Evolutionary conservation across 345 rosid genomes (phyloP).

Genomic region (Salix purpurea): DNA sequence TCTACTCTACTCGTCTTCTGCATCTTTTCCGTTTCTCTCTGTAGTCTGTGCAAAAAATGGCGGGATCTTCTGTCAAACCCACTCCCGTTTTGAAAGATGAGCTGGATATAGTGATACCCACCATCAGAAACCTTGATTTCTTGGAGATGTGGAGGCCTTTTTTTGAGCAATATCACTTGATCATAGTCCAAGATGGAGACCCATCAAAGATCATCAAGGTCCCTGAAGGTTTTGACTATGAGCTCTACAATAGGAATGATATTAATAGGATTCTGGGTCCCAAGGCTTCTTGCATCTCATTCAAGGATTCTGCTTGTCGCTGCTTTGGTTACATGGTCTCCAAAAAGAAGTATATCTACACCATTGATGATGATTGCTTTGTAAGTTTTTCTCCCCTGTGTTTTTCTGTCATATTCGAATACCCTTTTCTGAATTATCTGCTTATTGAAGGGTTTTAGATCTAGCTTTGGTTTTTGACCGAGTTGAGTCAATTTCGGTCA

Average conservation of each 20-base stretch:
- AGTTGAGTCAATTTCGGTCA: neutral
- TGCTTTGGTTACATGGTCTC: conserved; percentile 54
- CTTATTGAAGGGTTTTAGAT: neutral
- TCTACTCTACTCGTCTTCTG: neutral
- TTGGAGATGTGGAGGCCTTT: conserved; percentile 55
- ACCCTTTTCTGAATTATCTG: neutral
- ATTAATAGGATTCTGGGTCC: conserved; percentile 50
- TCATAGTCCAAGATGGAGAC: conserved; percentile 52
- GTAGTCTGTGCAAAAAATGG: conserved; percentile 8
- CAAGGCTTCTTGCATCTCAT: conserved; percentile 56
- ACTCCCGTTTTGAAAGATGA: conserved; percentile 45
- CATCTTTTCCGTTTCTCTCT: neutral
- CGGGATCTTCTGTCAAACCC: conserved; percentile 29
- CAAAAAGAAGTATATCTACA: conserved; percentile 45
- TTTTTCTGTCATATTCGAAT: neutral
- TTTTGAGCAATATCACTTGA: conserved; percentile 50
- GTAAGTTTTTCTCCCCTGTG: conserved; percentile 18
- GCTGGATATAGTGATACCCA: conserved; percentile 50
- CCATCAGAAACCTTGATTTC: conserved; percentile 45
- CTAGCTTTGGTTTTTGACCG: neutral
- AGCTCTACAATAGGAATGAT: conserved; percentile 49
- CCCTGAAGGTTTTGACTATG: conserved; percentile 51
- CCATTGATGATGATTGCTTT: conserved; percentile 58
- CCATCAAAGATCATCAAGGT: conserved; percentile 49
- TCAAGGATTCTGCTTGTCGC: conserved; percentile 51